Conservation (phyloP, 495 filamentous ascomycete species). For the Trichoderma orchidacearum region DNA sequence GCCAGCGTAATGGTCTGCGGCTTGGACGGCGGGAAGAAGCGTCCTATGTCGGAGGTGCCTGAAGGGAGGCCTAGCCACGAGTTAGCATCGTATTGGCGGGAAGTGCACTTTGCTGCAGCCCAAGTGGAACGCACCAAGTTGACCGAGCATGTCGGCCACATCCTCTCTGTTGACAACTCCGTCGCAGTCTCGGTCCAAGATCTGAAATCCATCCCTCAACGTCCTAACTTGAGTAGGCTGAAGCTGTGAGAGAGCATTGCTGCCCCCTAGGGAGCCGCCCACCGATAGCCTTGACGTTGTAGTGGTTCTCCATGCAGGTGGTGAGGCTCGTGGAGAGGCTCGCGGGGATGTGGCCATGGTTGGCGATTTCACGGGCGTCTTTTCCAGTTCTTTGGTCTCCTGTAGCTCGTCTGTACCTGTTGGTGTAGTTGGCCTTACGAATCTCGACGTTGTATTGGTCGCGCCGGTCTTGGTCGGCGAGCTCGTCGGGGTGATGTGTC, state of each 20-base stretch:
- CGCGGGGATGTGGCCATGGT: slow-evolving; percentile 31
- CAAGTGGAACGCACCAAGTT: slow-evolving; percentile 52
- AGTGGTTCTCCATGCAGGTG: slow-evolving; percentile 16
- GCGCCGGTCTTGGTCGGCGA: slow-evolving; percentile 26
- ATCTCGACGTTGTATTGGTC: slow-evolving; percentile 22
- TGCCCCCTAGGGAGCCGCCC: slow-evolving; percentile 13
- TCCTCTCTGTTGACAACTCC: slow-evolving; percentile 62
- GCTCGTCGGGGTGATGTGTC: slow-evolving; percentile 30
- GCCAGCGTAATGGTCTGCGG: slow-evolving; percentile 66
- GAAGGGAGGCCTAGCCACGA: slow-evolving; percentile 29
- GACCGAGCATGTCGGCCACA: slow-evolving; percentile 65
- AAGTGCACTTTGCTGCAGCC: neutral
- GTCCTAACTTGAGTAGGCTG: slow-evolving; percentile 55
- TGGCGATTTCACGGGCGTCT: slow-evolving; percentile 9
- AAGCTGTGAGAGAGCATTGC: slow-evolving; percentile 47
- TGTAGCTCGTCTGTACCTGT: slow-evolving; percentile 13
- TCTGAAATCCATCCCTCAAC: slow-evolving; percentile 75
- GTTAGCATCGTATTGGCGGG: neutral
- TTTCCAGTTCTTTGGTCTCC: slow-evolving; percentile 16
- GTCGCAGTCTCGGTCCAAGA: slow-evolving; percentile 71
- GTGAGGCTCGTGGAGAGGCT: slow-evolving; percentile 20
- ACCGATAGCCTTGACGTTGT: slow-evolving; percentile 5
- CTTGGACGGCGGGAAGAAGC: slow-evolving; percentile 61
- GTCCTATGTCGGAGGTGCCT: slow-evolving; percentile 41
- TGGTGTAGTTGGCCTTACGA: slow-evolving; percentile 14